Evolutionary conservation across 257 asterid genomes (phyloP).

Genomic region (Fraxinus cuspidata): DNA sequence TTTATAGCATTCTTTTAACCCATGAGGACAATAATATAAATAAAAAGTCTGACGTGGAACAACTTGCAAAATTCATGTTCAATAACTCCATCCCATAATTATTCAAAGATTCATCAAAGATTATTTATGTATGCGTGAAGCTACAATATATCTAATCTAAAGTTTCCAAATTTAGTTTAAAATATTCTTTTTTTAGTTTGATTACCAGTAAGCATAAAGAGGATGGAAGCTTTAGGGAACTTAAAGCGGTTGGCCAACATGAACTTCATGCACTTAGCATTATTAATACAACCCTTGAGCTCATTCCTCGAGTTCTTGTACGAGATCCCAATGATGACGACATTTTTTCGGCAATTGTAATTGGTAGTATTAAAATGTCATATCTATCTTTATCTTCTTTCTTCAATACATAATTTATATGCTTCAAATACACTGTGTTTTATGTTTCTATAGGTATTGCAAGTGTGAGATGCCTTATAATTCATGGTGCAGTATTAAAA

Average conservation of each 20-base stretch:
- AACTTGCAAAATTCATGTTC: no score
- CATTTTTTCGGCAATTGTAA: conserved; percentile 82
- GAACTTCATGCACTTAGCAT: conserved; percentile 81
- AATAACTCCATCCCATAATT: not conserved
- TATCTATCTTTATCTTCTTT: no score
- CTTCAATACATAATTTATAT: no score
- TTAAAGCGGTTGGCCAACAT: conserved; percentile 63
- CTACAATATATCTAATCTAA: not conserved
- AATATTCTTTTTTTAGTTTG: not conserved
- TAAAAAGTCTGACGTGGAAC: no score
- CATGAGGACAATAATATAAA: no score
- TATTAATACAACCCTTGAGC: conserved; percentile 87
- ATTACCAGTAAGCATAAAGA: conserved; percentile 91
- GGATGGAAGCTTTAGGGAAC: conserved; percentile 75
- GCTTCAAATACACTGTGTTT: no score
- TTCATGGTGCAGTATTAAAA: no score
- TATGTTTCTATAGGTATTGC: no score
- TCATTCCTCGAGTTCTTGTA: no score
- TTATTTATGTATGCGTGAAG: not conserved
- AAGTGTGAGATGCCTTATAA: no score
- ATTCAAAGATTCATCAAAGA: not conserved
- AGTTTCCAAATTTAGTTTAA: not conserved
- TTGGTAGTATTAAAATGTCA: no score
- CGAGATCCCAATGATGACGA: conserved; percentile 78
- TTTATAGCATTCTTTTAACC: no score